These are phyloP conservation scores for Phascolomyces articulosus DNA, from an alignment of 371 early-diverging fungal genomes.

Conservation along the genomic window DNA sequence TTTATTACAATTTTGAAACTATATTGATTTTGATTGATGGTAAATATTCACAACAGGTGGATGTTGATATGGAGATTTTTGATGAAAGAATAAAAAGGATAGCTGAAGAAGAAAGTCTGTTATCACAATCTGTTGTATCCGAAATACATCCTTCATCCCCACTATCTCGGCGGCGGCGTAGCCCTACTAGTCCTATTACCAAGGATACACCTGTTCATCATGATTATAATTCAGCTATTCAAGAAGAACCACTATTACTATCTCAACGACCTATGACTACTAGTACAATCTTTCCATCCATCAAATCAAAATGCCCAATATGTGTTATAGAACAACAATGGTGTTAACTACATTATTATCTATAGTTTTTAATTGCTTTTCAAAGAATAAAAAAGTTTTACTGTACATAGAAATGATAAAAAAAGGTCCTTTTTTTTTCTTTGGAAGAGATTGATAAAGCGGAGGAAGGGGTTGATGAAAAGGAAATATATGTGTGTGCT, in stretches of 20 bases:
- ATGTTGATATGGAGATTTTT: constrained; percentile 13
- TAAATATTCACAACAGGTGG: constrained; percentile 8
- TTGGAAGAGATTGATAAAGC: no score
- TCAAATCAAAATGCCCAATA: constrained; percentile 1
- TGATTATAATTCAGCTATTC: no score
- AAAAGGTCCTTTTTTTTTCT: background rate
- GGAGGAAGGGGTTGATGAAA: background rate
- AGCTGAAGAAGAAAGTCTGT: background rate
- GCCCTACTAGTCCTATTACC: no score
- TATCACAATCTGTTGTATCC: background rate
- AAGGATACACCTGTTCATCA: no score
- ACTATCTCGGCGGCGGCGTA: no score
- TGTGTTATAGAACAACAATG: constrained; percentile 1
- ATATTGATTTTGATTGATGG: constrained; percentile 13
- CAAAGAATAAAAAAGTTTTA: background rate
- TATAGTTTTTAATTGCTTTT: background rate
- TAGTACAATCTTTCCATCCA: background rate
- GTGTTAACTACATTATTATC: background rate
- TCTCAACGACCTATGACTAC: background rate
- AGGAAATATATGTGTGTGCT: background rate
- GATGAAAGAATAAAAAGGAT: background rate
- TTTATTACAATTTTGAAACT: background rate
- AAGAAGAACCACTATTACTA: background rate
- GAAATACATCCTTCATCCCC: background rate
- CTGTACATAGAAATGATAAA: background rate